Percentiles rank a stretch among this genome's conserved stretches.
These are phyloP conservation scores for Henckelia pumila DNA, from an alignment of 257 asterid genomes.

Conservation along the genomic window DNA sequence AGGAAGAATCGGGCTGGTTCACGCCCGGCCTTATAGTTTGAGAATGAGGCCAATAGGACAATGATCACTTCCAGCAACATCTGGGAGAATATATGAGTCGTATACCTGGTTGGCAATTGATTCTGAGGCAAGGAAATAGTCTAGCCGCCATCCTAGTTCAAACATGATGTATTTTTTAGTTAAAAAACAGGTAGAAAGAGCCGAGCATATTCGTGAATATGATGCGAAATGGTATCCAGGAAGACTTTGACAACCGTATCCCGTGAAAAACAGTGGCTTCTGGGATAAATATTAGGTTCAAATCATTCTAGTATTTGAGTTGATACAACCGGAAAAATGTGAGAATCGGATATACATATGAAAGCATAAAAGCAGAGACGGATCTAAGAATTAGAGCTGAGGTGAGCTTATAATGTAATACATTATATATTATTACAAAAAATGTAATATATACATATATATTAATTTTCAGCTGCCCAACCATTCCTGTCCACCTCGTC, in stretches of 20 bases:
- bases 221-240: background rate
- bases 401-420: no score
- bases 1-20: background rate
- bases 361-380: background rate
- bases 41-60: slow-evolving; percentile 83
- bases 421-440: no score
- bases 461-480: no score
- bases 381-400: no score
- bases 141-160: slow-evolving; percentile 88
- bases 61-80: slow-evolving; percentile 88
- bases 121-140: slow-evolving; percentile 85
- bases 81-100: slow-evolving; percentile 87
- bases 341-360: background rate
- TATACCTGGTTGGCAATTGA: slow-evolving; percentile 61
- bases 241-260: background rate
- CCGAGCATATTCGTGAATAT: background rate
- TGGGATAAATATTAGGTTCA: background rate
- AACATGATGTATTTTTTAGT: background rate
- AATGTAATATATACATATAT: no score
- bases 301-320: no score
- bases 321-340: background rate
- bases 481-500: no score
- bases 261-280: background rate
- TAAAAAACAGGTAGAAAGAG: background rate
- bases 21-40: slow-evolving; percentile 41